Conservation (phyloP, 2,329 filamentous ascomycete genomes). For the Fusarium domesticum region DNA sequence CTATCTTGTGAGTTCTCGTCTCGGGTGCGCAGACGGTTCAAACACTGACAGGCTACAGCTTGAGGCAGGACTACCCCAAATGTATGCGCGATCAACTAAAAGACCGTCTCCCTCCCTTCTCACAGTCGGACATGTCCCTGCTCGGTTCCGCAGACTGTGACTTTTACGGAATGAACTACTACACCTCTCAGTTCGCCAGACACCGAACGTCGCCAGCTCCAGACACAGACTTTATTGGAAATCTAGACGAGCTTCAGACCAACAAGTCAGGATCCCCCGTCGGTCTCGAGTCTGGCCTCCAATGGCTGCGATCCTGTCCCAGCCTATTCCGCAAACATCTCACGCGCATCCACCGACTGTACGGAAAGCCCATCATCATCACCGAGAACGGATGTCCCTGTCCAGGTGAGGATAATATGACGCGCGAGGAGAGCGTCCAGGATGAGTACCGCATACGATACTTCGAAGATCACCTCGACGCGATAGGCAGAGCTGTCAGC, state of each 20-base stretch:
- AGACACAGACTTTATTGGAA: constrained; percentile 10
- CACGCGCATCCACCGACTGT: constrained; percentile 6
- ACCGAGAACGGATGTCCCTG: constrained; percentile 19
- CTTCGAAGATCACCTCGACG: constrained; percentile 38
- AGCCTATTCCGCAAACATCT: constrained; percentile 17
- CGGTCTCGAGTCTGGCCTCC: constrained; percentile 6
- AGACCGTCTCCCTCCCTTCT: constrained; percentile 31
- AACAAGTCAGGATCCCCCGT: constrained; percentile 6
- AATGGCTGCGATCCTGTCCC: constrained; percentile 16
- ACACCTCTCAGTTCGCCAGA: constrained; percentile 16
- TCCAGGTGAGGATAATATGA: constrained; percentile 13
- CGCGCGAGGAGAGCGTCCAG: constrained; percentile 33
- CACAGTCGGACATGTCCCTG: constrained; percentile 25
- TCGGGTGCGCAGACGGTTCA: neutral
- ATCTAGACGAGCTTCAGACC: constrained; percentile 10
- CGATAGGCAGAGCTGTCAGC: constrained; percentile 26
- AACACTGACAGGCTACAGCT: constrained; percentile 10
- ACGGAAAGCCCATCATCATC: constrained; percentile 16
- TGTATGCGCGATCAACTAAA: constrained; percentile 38
- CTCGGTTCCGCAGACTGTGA: constrained; percentile 24
- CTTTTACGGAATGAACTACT: constrained; percentile 21
- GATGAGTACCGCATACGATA: constrained; percentile 38
- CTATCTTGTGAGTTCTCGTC: constrained; percentile 30
- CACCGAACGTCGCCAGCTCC: neutral
- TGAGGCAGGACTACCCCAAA: constrained; percentile 34